Evolutionary conservation across 1,139 yeast species (phyloP), one percentile per base, ranked within the genome.

Genomic region (Debaryomyces sp.): DNA sequence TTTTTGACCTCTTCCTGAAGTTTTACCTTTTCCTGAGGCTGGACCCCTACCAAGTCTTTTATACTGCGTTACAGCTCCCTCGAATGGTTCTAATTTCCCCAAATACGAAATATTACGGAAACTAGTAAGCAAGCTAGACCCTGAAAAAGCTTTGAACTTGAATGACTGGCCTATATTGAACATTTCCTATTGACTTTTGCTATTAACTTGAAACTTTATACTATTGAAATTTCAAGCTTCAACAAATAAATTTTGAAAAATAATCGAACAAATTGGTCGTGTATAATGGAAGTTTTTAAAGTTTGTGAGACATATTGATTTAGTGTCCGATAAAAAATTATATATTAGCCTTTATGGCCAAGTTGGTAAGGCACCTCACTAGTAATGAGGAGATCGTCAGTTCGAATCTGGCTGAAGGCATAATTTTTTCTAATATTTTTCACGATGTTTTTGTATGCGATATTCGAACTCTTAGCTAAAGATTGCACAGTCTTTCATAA

Each of bases 11-110:
- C 99, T 82, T 44, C 97, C 96, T 3, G 98, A 84, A 1, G 98
- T 94, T 70, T 92, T 91, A 73, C 99, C 96, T 57, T 77, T 75
- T 13, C 96, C 96, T 41, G 96, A 87, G 30, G 96, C 94, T 34
- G 97, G 96, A 71, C 99, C 99, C 73, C 99, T 85, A 67, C 99
- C 99, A 29, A 94, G 78, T 68, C 97, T 81, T 64, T 87, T 90
- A 62, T 73, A 74, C 17, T 67, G 54, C 24, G 57, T 61, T 22
- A 71, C 75, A 0, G 81, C 68, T 1, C 81, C 81, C 43, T 68
- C 73, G 46, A 62, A 63, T 18, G 80, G 78, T 38, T 61, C 55
- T 54, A 77, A 71, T 41, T 53, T 57, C n/a, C 79, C 78, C 53
- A 75, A 61, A 46, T 61, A 63, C 13, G 75, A 64, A 7, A 57